Conservation (phyloP, 129 eudicot species). For the Arctium lappa region DNA sequence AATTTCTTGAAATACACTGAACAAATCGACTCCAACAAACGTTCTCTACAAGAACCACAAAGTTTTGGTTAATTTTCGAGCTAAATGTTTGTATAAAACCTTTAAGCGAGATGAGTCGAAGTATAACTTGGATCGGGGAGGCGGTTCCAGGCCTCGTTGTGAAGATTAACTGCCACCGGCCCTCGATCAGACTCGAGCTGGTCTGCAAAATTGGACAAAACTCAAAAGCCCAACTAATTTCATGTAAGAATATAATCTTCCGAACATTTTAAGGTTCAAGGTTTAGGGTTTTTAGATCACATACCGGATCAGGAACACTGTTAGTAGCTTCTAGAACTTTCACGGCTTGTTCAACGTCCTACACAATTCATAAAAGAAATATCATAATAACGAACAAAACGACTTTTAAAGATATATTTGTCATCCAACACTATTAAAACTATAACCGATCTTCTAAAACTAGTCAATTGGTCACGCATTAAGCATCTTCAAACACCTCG, state of each 20-base stretch:
- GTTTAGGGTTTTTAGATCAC: conserved; percentile 2
- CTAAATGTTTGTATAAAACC: background rate
- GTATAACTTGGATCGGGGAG: conserved; percentile 82
- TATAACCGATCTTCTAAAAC: too few species aligned
- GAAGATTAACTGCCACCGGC: conserved; percentile 89
- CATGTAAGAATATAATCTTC: background rate
- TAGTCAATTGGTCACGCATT: too few species aligned
- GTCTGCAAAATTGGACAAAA: conserved; percentile 55
- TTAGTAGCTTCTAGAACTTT: conserved; percentile 55
- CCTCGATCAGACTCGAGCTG: conserved; percentile 85
- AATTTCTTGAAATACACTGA: conserved; percentile 91
- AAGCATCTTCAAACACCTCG: too few species aligned
- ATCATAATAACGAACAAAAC: background rate
- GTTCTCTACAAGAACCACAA: conserved; percentile 61
- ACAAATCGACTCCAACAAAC: conserved; percentile 93
- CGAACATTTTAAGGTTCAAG: background rate
- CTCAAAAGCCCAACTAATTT: background rate
- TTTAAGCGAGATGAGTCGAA: background rate
- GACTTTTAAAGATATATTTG: background rate
- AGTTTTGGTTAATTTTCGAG: conserved; percentile 3
- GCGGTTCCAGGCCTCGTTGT: conserved; percentile 97
- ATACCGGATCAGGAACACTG: conserved; percentile 76
- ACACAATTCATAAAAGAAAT: conserved; percentile 14
- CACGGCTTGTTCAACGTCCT: conserved; percentile 90
- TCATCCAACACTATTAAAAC: too few species aligned